phyloP scores from a whole-genome alignment of 129 eudicot genomes.

The Lactuca saligna region DNA sequence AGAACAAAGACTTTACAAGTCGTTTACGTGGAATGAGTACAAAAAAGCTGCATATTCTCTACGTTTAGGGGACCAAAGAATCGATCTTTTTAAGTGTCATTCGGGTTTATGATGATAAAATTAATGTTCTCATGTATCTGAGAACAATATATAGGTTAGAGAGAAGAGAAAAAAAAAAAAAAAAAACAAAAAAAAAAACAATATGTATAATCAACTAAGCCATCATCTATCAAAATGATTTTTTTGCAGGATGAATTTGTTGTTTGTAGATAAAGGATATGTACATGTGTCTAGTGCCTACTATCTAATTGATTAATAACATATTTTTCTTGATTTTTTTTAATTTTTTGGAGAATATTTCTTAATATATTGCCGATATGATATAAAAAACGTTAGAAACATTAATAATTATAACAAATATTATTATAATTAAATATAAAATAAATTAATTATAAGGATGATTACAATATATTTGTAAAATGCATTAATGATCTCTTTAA shows the following conservation, averaged over 20 bases:
- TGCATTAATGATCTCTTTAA: no score
- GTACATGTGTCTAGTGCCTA: slow-evolving; percentile 5
- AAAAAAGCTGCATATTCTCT: slow-evolving; percentile 55
- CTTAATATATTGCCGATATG: neutral
- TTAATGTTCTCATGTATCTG: neutral
- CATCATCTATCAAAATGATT: slow-evolving; percentile 29
- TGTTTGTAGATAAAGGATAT: slow-evolving; percentile 19
- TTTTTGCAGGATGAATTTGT: slow-evolving; percentile 29
- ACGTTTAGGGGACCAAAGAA: slow-evolving; percentile 58
- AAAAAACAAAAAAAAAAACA: neutral
- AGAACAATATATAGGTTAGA: slow-evolving; percentile 29
- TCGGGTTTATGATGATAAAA: slow-evolving; percentile 16
- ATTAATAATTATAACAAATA: neutral
- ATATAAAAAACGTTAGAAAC: no score
- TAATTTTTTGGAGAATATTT: no score
- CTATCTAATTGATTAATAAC: slow-evolving; percentile 10
- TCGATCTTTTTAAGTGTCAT: slow-evolving; percentile 41
- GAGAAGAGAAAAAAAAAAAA: slow-evolving; percentile 1
- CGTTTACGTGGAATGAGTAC: slow-evolving; percentile 69
- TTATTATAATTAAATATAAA: no score
- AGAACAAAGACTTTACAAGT: slow-evolving; percentile 45
- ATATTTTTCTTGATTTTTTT: neutral
- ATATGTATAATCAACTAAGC: slow-evolving; percentile 24
- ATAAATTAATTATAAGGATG: no score
- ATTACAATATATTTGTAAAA: no score